Conservation (phyloP, 306 rosid species). For the Dalbergia cochinchinensis region DNA sequence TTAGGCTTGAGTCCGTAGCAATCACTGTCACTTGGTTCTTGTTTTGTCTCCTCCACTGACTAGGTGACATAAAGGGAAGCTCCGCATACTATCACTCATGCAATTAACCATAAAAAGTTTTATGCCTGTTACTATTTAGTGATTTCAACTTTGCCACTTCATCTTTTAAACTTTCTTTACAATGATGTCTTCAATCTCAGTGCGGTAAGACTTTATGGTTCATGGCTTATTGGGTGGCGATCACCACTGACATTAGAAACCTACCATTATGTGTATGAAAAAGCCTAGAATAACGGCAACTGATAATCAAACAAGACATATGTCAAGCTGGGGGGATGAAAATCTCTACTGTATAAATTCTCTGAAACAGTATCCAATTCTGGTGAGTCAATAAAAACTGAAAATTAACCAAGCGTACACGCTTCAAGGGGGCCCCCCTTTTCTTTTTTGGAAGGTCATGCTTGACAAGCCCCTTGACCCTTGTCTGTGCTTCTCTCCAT, state of each 20-base stretch:
- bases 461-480: slow-evolving; percentile 49
- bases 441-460: slow-evolving; percentile 44
- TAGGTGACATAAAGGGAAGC: slow-evolving; percentile 45
- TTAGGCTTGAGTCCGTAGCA: slow-evolving; percentile 49
- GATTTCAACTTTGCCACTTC: slow-evolving; percentile 34
- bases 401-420: slow-evolving; percentile 45
- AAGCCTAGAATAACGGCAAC: slow-evolving; percentile 48
- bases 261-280: slow-evolving; percentile 28
- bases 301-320: slow-evolving; percentile 52
- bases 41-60: slow-evolving; percentile 46
- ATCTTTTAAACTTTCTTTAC: background rate
- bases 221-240: slow-evolving; percentile 25
- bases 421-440: slow-evolving; percentile 31
- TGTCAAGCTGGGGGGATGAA: slow-evolving; percentile 32
- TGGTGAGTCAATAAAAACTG: slow-evolving; percentile 37
- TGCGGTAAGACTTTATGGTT: slow-evolving; percentile 12
- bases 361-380: slow-evolving; percentile 71
- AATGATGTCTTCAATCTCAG: slow-evolving; percentile 14
- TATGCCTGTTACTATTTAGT: slow-evolving; percentile 8
- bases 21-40: slow-evolving; percentile 47
- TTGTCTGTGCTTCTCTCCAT: slow-evolving; percentile 38
- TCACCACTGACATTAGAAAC: slow-evolving; percentile 28
- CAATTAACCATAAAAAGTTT: slow-evolving; percentile 36
- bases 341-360: slow-evolving; percentile 47
- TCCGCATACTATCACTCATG: slow-evolving; percentile 29